Conservation (phyloP, 2,329 filamentous ascomycete genomes). For the Aspergillus brunneoviolaceus region DNA sequence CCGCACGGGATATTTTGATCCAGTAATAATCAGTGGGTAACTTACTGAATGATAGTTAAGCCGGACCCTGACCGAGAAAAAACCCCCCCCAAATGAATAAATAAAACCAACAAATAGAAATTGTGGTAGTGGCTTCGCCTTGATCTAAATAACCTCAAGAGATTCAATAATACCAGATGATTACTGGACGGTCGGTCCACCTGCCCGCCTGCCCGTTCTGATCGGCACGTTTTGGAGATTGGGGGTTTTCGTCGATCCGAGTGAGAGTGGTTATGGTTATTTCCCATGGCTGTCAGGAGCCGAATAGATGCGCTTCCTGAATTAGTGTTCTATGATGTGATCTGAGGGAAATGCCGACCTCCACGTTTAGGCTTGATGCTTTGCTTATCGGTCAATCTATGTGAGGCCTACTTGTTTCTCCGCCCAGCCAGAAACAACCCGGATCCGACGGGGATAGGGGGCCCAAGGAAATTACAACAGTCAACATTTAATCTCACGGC, state of each 20-base stretch:
- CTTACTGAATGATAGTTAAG: not conserved
- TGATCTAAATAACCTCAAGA: not conserved
- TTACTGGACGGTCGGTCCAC: not conserved
- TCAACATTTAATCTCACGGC: not conserved
- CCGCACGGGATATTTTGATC: not conserved
- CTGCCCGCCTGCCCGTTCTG: conserved; percentile 12
- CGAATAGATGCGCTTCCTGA: not conserved
- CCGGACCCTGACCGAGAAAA: not conserved
- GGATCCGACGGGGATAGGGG: not conserved
- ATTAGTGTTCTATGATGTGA: not conserved
- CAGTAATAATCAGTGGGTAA: too few species aligned
- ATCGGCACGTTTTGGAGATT: conserved; percentile 18
- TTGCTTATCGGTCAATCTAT: not conserved
- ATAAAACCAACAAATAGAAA: not conserved
- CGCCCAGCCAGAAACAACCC: not conserved
- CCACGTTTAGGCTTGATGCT: not conserved
- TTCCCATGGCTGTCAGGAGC: not conserved
- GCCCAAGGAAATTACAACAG: not conserved
- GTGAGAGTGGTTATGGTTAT: conserved; percentile 5
- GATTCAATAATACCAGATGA: not conserved
- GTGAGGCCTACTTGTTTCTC: not conserved
- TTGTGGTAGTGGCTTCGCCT: not conserved
- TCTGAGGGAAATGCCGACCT: not conserved
- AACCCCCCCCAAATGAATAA: not conserved
- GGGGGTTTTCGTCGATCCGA: conserved; percentile 11